Evolutionary conservation across 164 flowering plant genomes (phyloP).

Genomic region (Chimonanthus salicifolius): DNA sequence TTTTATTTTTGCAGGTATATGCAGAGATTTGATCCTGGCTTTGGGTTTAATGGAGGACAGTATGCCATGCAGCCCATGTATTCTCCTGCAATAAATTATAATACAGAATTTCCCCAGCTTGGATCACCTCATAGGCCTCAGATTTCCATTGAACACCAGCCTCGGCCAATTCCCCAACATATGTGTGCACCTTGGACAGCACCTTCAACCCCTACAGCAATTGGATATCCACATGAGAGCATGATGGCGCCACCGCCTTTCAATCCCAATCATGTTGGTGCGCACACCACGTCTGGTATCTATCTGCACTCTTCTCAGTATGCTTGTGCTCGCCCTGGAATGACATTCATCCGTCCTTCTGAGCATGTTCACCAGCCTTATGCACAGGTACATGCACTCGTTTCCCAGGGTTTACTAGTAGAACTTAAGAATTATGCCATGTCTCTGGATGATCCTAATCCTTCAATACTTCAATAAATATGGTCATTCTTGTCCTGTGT

Average conservation of each 20-base stretch:
- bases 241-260: constrained; percentile 61
- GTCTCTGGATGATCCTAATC: neutral
- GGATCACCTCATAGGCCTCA: constrained; percentile 76
- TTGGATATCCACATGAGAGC: constrained; percentile 70
- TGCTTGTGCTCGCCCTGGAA: constrained; percentile 71
- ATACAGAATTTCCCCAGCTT: constrained; percentile 96
- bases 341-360: constrained; percentile 69
- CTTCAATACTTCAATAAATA: neutral
- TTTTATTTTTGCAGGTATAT: constrained; percentile 49
- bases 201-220: constrained; percentile 45
- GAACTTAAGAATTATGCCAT: too few species aligned
- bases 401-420: neutral
- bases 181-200: constrained; percentile 63
- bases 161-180: constrained; percentile 67
- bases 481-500: neutral
- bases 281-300: constrained; percentile 58
- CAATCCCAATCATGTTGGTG: constrained; percentile 63
- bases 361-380: constrained; percentile 71
- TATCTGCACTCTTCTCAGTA: constrained; percentile 78
- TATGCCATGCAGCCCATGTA: constrained; percentile 88
- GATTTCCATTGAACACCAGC: constrained; percentile 65
- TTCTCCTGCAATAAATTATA: constrained; percentile 81
- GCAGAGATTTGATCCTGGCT: constrained; percentile 99
- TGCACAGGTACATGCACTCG: constrained; percentile 55
- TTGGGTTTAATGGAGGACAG: constrained; percentile 81